Evolutionary conservation across 2,329 filamentous ascomycete species (phyloP), one percentile per base, ranked within the genome.

Genomic region (Diaporthe aspalathi): DNA sequence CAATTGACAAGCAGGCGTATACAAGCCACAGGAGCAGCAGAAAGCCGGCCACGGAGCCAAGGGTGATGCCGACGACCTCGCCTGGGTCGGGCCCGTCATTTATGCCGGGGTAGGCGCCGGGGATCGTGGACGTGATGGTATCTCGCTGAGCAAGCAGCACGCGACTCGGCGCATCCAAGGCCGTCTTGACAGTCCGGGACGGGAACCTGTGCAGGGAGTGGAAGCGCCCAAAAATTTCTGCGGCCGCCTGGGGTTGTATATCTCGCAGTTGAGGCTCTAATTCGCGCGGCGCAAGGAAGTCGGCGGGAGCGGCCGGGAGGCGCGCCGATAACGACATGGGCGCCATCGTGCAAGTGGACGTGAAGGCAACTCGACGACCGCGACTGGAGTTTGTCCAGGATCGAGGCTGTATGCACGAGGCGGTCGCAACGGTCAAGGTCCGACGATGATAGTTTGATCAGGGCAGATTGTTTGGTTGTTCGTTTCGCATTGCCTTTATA

Each of bases 21-120:
- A 81, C 24, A 5, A 82, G 75, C 66, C 74, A 79, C n/a, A 81
- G 74, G 1, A 81, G 63, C 11, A 82, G 74, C 32, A 81, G 70
- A 60, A 82, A 82, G 16, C 78, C 81, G 87, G 20, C 90, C 83
- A 76, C 83, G 29, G 82, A 81, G 52, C 81, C 81, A 27, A 82
- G 77, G 8, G 76, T 77, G 73, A 87, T 80, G 78, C 79, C 78
- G 77, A 80, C 79, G 11, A 85, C 80, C 17, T 82, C 76, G 57
- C 83, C 83, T 1, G 80, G 73, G 53, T 73, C 72, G 0, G 77
- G 79, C 4, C 77, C 74, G 4, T 70, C 69, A 54, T 74, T 22
- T 24, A 78, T 74, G n/a, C 71, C 47, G 35, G 76, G 77, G 74
- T 82, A 82, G 38, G 72, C 70, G 49, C 76, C 74, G 2, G 80